Evolutionary conservation across 2,329 filamentous ascomycete species (phyloP).

Genomic region (Cladosporium sphaerospermum): DNA sequence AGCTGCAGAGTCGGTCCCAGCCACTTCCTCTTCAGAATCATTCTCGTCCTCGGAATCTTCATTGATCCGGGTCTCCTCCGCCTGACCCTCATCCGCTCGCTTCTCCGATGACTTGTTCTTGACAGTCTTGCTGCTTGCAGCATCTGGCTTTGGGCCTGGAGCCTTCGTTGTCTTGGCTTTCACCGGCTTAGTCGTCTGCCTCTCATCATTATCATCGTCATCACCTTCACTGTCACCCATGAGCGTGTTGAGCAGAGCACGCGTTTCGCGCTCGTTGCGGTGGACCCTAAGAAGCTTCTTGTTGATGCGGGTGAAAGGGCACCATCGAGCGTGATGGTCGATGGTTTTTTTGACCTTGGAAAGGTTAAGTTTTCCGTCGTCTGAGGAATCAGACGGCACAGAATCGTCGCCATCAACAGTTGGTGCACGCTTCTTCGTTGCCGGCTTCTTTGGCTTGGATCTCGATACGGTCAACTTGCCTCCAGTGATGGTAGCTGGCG

Average conservation of each 20-base stretch:
- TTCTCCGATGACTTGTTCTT: too few relatives aligned
- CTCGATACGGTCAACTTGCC: background rate
- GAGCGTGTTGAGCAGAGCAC: background rate
- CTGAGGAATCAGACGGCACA: background rate
- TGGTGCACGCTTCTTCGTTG: background rate
- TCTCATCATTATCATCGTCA: background rate
- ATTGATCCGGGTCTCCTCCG: background rate
- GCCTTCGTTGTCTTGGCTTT: background rate
- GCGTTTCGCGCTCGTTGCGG: background rate
- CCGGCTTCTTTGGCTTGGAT: background rate
- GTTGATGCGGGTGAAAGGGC: slow-evolving; percentile 1
- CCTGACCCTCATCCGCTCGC: background rate
- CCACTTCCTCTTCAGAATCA: background rate
- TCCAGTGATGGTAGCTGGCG: background rate
- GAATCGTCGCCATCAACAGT: background rate
- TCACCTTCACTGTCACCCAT: background rate
- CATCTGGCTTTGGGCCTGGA: background rate
- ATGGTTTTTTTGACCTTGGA: background rate
- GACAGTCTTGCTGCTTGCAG: background rate
- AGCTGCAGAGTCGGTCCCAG: too few relatives aligned
- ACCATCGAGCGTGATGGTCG: slow-evolving; percentile 1
- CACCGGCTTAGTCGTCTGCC: background rate
- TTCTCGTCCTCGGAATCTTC: background rate
- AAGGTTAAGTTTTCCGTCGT: background rate
- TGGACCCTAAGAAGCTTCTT: background rate